Conservation (phyloP, 306 rosid genomes). For the Cyamopsis tetragonoloba region DNA sequence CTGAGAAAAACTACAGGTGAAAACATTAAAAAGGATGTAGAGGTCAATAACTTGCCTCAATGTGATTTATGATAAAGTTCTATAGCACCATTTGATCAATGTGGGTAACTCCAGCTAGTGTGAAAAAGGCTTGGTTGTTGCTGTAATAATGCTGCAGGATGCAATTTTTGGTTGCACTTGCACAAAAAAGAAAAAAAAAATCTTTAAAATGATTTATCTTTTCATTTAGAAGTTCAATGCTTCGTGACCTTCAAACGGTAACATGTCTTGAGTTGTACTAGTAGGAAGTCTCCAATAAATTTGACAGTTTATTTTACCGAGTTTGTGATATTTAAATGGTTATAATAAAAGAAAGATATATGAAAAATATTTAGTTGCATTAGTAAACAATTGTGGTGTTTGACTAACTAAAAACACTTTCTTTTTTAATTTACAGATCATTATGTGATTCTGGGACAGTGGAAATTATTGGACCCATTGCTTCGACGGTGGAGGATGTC, state of each 20-base stretch:
- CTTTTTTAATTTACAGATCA: constrained; percentile 54
- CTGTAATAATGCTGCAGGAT: not conserved
- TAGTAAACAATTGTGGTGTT: not conserved
- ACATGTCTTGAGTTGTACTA: not conserved
- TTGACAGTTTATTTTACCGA: not conserved
- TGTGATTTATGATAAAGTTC: too few species aligned
- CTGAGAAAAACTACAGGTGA: too few species aligned
- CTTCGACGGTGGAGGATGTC: constrained; percentile 84
- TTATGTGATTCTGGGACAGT: constrained; percentile 81
- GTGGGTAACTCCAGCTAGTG: too few species aligned
- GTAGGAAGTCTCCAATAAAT: constrained; percentile 2
- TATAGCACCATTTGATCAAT: too few species aligned
- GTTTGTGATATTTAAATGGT: constrained; percentile 2
- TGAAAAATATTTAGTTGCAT: not conserved
- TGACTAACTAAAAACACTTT: not conserved
- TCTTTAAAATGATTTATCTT: not conserved
- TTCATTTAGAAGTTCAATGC: not conserved
- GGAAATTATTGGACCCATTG: constrained; percentile 95
- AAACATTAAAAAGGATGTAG: too few species aligned
- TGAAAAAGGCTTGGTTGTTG: too few species aligned
- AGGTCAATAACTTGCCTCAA: too few species aligned
- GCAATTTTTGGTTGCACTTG: constrained; percentile 17
- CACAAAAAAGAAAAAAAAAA: not conserved
- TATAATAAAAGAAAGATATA: not conserved
- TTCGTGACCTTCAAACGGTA: constrained; percentile 9